Evolutionary conservation across 768 basidiomycete genomes (phyloP).

Genomic region (Heimioporus sp.): DNA sequence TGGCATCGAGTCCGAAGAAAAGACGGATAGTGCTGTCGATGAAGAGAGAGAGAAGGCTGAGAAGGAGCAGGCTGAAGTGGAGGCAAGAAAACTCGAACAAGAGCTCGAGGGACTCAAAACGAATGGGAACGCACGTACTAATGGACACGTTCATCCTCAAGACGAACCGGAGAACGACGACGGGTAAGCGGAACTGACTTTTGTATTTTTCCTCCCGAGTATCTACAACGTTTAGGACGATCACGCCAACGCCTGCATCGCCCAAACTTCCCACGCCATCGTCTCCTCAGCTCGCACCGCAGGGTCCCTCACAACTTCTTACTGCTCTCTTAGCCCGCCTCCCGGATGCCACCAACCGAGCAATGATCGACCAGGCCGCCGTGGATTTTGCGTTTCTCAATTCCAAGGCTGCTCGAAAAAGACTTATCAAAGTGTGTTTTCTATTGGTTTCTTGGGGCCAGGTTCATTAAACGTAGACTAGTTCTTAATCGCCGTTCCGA

Average conservation of each 20-base stretch:
- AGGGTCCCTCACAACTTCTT: constrained; percentile 91
- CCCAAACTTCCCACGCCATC: constrained; percentile 61
- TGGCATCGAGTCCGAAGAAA: constrained; percentile 53
- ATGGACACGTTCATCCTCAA: constrained; percentile 15
- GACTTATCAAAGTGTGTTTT: constrained; percentile 72
- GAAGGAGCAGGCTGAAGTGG: constrained; percentile 56
- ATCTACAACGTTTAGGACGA: constrained; percentile 34
- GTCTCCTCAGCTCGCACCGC: constrained; percentile 73
- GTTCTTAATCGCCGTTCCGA: constrained; percentile 82
- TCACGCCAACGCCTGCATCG: constrained; percentile 68
- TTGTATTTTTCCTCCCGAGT: constrained; percentile 2
- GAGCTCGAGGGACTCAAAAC: constrained; percentile 65
- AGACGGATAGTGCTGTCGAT: constrained; percentile 40
- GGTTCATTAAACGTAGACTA: constrained; percentile 29
- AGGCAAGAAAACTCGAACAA: constrained; percentile 72
- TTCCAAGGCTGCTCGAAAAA: constrained; percentile 92
- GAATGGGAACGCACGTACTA: constrained; percentile 27
- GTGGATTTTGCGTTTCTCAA: constrained; percentile 97
- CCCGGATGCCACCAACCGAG: constrained; percentile 91
- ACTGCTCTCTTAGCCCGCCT: constrained; percentile 87
- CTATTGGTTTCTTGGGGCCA: not conserved
- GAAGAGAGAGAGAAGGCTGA: constrained; percentile 50
- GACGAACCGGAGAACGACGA: constrained; percentile 20
- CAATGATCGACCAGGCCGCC: constrained; percentile 88
- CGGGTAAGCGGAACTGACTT: constrained; percentile 18